A percentile compares a stretch with the other conserved stretches of the same genome.
Conservation (phyloP, 306 rosid genomes). For the Oemleria cerasiformis region DNA sequence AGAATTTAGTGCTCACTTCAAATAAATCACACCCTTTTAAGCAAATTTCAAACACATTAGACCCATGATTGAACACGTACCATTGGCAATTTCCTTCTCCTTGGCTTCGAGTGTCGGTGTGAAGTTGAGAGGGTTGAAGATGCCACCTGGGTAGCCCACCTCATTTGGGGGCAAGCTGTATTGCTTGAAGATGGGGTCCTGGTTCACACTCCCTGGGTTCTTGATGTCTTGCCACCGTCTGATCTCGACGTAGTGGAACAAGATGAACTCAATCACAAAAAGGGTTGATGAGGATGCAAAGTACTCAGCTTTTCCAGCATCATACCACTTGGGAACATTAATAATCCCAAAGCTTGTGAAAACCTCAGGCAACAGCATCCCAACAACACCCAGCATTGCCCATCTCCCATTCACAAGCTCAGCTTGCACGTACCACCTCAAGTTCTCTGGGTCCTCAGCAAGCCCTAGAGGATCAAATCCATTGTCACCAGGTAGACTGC, state of each 20-base stretch:
- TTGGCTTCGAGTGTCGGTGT: slow-evolving; percentile 91
- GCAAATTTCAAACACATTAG: not conserved
- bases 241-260: slow-evolving; percentile 95
- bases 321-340: slow-evolving; percentile 84
- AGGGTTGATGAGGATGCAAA: slow-evolving; percentile 95
- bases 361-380: slow-evolving; percentile 93
- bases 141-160: slow-evolving; percentile 85
- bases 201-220: slow-evolving; percentile 97
- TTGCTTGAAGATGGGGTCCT: slow-evolving; percentile 98
- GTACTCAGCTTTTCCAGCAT: slow-evolving; percentile 86
- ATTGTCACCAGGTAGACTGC: slow-evolving; percentile 94
- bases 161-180: slow-evolving; percentile 83
- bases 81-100: slow-evolving; percentile 94
- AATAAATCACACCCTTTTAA: not conserved
- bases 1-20: not conserved
- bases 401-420: slow-evolving; percentile 90
- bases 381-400: slow-evolving; percentile 98
- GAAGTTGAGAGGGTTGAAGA: slow-evolving; percentile 91
- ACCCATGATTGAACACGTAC: slow-evolving; percentile 23
- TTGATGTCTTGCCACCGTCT: slow-evolving; percentile 99
- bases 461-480: slow-evolving; percentile 93
- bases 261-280: slow-evolving; percentile 91
- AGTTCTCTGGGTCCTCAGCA: slow-evolving; percentile 97
- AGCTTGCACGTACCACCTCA: slow-evolving; percentile 84
- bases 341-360: slow-evolving; percentile 73